Evolutionary conservation across 805 yeast genomes (phyloP).

Genomic region (Lachancea kluyveri): DNA sequence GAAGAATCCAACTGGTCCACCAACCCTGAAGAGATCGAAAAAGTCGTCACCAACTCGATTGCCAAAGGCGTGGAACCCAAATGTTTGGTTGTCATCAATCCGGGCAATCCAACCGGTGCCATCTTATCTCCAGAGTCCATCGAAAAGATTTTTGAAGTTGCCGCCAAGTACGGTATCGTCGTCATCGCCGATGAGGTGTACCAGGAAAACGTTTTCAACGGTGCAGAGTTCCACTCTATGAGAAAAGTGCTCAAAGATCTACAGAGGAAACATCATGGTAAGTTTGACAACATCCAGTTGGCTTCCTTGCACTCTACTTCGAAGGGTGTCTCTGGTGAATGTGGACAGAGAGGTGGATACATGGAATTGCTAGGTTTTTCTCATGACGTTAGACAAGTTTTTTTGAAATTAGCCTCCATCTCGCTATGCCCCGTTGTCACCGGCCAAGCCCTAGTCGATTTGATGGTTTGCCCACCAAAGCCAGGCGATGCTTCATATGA

Average conservation of each 20-base stretch:
- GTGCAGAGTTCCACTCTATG: constrained; percentile 70
- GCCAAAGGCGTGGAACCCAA: constrained; percentile 56
- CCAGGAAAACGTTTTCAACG: constrained; percentile 83
- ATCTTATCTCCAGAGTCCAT: constrained; percentile 62
- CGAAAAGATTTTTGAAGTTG: constrained; percentile 64
- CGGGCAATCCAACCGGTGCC: constrained; percentile 98
- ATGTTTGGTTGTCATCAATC: constrained; percentile 88
- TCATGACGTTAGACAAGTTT: constrained; percentile 58
- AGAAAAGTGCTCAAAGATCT: constrained; percentile 69
- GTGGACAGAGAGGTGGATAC: constrained; percentile 99
- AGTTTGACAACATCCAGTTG: constrained; percentile 68
- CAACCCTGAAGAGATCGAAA: constrained; percentile 56
- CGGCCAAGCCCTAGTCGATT: constrained; percentile 89
- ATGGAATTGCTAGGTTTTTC: constrained; percentile 87
- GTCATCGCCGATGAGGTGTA: constrained; percentile 97
- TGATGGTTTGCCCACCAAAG: constrained; percentile 89
- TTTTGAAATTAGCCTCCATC: constrained; percentile 83
- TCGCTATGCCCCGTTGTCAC: constrained; percentile 90
- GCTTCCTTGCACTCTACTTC: constrained; percentile 97
- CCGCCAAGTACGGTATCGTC: constrained; percentile 79
- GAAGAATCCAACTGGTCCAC: constrained; percentile 84
- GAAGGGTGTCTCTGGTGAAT: constrained; percentile 95
- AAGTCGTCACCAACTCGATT: constrained; percentile 42
- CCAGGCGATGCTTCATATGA: constrained; percentile 71
- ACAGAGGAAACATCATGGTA: constrained; percentile 46